A percentile compares a stretch with the other conserved stretches of the same genome.
phyloP scores from a whole-genome alignment of 805 yeast genomes.

The Teunomyces gatunensis region DNA sequence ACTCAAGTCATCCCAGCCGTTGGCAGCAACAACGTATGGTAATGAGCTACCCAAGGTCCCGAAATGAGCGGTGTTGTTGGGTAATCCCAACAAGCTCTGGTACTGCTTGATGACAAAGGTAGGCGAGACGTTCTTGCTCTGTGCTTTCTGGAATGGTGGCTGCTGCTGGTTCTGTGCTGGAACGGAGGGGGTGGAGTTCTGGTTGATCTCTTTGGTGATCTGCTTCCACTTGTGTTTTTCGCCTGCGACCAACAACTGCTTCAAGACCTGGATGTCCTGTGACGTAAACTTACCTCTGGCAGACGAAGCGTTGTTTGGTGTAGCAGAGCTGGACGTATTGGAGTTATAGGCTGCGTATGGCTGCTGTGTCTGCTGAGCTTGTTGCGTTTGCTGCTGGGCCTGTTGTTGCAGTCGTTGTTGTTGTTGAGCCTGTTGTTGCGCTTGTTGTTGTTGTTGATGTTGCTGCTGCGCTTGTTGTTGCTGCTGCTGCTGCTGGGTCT shows the following conservation, averaged over 20 bases:
- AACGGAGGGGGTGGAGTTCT: slow-evolving; percentile 7
- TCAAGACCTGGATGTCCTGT: slow-evolving; percentile 46
- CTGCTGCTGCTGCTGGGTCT: slow-evolving; percentile 8
- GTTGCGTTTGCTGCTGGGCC: background rate
- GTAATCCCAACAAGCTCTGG: slow-evolving; percentile 53
- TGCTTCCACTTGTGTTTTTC: slow-evolving; percentile 62
- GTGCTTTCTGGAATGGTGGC: slow-evolving; percentile 8
- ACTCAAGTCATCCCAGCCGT: slow-evolving; percentile 44
- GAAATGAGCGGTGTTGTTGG: slow-evolving; percentile 43
- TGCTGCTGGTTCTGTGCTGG: background rate
- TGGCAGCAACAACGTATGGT: slow-evolving; percentile 46
- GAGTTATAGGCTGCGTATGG: slow-evolving; percentile 6
- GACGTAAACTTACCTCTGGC: slow-evolving; percentile 28
- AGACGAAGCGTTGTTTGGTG: slow-evolving; percentile 2
- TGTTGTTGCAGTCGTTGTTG: slow-evolving; percentile 4
- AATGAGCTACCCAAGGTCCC: slow-evolving; percentile 50
- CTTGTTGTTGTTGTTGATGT: slow-evolving; percentile 3
- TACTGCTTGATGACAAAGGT: slow-evolving; percentile 55
- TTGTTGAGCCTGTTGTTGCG: slow-evolving; percentile 6
- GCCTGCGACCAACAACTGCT: slow-evolving; percentile 47
- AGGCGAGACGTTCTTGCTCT: slow-evolving; percentile 44
- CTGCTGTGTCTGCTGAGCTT: slow-evolving; percentile 2
- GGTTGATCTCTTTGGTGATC: slow-evolving; percentile 40
- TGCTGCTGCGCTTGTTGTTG: slow-evolving; percentile 6
- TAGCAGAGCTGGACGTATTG: background rate